phyloP scores from a whole-genome alignment of 345 rosid species.

The Chamaenerion angustifolium region DNA sequence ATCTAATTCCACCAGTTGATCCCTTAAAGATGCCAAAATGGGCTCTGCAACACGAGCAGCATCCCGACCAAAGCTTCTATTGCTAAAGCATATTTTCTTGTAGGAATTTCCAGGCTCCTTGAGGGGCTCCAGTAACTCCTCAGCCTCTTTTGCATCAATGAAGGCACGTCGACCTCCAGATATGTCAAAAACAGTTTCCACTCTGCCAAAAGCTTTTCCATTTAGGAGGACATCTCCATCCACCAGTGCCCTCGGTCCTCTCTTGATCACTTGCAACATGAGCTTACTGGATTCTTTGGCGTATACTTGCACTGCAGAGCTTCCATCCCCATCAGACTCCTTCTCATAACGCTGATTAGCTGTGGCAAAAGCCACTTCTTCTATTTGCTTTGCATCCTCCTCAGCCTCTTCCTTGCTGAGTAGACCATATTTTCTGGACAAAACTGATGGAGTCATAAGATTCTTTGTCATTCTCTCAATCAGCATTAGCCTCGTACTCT shows the following conservation, averaged over 20 bases:
- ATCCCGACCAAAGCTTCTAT: conserved; percentile 1
- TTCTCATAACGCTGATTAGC: not conserved
- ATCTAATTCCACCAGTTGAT: conserved; percentile 1
- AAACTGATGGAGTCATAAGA: conserved; percentile 1
- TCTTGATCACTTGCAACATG: conserved; percentile 1
- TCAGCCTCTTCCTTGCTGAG: conserved; percentile 1
- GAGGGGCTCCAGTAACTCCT: not conserved
- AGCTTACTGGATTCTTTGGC: conserved; percentile 4
- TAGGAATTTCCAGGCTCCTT: conserved; percentile 1
- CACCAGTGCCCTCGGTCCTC: not conserved
- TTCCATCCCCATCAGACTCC: conserved; percentile 1
- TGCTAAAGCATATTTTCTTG: not conserved
- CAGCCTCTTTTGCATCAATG: conserved; percentile 1
- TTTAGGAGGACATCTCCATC: not conserved
- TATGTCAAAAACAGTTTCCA: not conserved
- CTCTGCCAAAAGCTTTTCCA: no score
- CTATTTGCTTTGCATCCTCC: conserved; percentile 1
- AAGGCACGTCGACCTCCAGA: conserved; percentile 1
- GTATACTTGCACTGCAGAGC: conserved; percentile 2
- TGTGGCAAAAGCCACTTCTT: not conserved
- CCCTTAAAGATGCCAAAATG: not conserved
- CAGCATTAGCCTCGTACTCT: conserved; percentile 2
- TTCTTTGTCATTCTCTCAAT: conserved; percentile 2
- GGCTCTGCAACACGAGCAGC: conserved; percentile 2
- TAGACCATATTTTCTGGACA: not conserved